Conservation (phyloP, 2,329 filamentous ascomycete genomes). For the Penicillium concentricum region DNA sequence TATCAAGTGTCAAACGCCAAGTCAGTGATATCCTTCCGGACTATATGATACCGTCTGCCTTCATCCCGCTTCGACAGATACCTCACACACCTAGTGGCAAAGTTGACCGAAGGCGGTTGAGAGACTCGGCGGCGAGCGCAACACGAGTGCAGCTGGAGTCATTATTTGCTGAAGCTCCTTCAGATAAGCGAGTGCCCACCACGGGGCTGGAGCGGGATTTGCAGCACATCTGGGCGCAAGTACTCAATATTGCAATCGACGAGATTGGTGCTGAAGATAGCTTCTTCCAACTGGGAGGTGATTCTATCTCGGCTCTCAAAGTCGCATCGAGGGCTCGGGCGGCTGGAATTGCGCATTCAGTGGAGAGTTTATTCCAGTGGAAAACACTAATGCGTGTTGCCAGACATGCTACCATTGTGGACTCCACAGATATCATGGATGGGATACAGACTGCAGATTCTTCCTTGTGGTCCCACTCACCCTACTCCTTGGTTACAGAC, state of each 20-base stretch:
- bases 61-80: slow-evolving; percentile 4
- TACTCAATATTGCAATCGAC: background rate
- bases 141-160: slow-evolving; percentile 1
- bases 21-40: slow-evolving; percentile 5
- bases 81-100: slow-evolving; percentile 7
- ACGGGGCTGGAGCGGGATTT: background rate
- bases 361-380: slow-evolving; percentile 6
- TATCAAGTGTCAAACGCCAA: background rate
- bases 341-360: slow-evolving; percentile 1
- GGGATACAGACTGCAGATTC: background rate
- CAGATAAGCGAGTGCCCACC: background rate
- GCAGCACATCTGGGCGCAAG: slow-evolving; percentile 6
- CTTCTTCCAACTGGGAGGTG: slow-evolving; percentile 14
- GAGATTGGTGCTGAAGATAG: slow-evolving; percentile 7
- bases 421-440: background rate
- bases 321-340: slow-evolving; percentile 1
- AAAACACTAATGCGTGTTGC: slow-evolving; percentile 2
- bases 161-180: background rate
- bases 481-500: background rate
- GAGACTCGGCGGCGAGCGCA: background rate
- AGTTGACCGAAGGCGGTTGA: slow-evolving; percentile 8
- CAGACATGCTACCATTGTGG: background rate
- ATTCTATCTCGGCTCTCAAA: slow-evolving; percentile 11
- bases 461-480: background rate
- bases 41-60: slow-evolving; percentile 11